These are phyloP conservation scores for Meripilus lineatus DNA, from an alignment of 1,284 basidiomycete species.

Conservation along the genomic window DNA sequence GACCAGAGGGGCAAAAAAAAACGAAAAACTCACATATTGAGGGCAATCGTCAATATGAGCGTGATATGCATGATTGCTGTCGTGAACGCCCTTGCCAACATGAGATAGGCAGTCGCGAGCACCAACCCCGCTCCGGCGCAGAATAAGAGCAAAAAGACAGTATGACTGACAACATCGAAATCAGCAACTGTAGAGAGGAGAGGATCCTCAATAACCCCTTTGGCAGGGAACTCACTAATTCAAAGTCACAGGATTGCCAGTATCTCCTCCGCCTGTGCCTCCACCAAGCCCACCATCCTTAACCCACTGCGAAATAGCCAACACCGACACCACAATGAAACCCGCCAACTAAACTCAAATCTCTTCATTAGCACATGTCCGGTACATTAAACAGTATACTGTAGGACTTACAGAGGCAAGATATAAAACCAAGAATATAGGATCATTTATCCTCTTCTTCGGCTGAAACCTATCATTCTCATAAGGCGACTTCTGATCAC, in stretches of 20 bases:
- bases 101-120: constrained; percentile 47
- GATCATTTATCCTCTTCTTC: constrained; percentile 68
- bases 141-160: constrained; percentile 64
- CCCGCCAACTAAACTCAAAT: constrained; percentile 49
- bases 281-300: constrained; percentile 63
- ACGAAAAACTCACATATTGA: constrained; percentile 60
- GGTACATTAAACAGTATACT: too few relatives aligned
- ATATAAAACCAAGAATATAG: constrained; percentile 67
- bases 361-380: background rate
- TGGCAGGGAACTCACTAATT: constrained; percentile 44
- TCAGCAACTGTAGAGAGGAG: constrained; percentile 23
- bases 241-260: constrained; percentile 50
- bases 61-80: constrained; percentile 79
- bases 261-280: constrained; percentile 48
- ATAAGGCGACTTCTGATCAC: constrained; percentile 50
- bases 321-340: constrained; percentile 62
- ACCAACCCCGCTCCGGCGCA: constrained; percentile 48
- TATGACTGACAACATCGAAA: constrained; percentile 20
- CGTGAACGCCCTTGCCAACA: constrained; percentile 73
- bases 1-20: constrained; percentile 2
- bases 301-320: constrained; percentile 61
- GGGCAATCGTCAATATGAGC: constrained; percentile 60
- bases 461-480: constrained; percentile 65
- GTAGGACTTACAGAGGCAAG: constrained; percentile 47
- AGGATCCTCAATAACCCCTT: constrained; percentile 16